Evolutionary conservation across 2,329 filamentous ascomycete genomes (phyloP).

Genomic region (Seiridium unicorne): DNA sequence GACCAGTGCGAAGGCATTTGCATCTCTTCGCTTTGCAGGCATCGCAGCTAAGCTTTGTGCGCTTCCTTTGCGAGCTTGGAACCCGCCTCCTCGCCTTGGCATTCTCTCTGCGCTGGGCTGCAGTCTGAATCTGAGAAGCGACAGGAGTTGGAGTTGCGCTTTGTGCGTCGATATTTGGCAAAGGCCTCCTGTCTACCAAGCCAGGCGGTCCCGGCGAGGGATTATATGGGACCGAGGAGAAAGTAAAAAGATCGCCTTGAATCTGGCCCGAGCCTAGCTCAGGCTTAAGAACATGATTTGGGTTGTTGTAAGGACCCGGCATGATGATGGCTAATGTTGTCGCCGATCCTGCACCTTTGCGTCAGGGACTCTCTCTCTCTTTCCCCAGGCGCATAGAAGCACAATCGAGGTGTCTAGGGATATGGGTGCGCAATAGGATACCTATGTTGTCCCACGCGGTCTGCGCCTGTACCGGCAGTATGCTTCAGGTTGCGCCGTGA

Average conservation of each 20-base stretch:
- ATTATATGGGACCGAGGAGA: background rate
- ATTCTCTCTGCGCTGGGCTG: constrained; percentile 18
- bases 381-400: too few species aligned
- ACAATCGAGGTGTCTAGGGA: too few species aligned
- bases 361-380: too few species aligned
- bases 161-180: constrained; percentile 2
- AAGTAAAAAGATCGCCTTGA: background rate
- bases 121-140: background rate
- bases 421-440: too few species aligned
- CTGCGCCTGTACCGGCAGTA: too few species aligned
- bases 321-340: too few species aligned
- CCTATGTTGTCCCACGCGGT: too few species aligned
- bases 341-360: too few species aligned
- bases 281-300: background rate
- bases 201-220: background rate
- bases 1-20: constrained; percentile 27
- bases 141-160: background rate
- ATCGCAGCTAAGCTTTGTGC: constrained; percentile 33
- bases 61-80: constrained; percentile 29
- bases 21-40: constrained; percentile 34
- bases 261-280: background rate
- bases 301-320: too few species aligned
- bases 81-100: constrained; percentile 28
- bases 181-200: background rate
- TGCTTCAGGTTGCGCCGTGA: too few species aligned